Conservation (phyloP, 192 early-diverging fungal species). For the Chytriomyces sp. region DNA sequence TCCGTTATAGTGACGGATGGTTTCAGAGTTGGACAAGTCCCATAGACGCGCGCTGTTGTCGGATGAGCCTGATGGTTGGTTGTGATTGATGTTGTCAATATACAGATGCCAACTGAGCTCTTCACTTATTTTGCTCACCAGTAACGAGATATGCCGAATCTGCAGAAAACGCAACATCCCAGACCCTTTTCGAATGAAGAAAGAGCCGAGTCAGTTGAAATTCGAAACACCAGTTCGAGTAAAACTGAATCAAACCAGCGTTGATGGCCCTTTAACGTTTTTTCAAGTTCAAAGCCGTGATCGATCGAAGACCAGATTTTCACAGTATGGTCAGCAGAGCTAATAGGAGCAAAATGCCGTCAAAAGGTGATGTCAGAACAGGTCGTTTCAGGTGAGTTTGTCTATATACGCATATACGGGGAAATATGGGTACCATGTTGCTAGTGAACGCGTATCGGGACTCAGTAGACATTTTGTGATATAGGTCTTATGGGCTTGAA, state of each 20-base stretch:
- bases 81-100: conserved; percentile 7
- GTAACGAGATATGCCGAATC: conserved; percentile 91
- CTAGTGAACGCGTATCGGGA: conserved; percentile 76
- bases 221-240: not conserved
- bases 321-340: conserved; percentile 85
- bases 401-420: not conserved
- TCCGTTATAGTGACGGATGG: conserved; percentile 85
- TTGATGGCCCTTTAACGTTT: conserved; percentile 80
- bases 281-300: conserved; percentile 68
- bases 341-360: not conserved
- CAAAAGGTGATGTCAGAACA: not conserved
- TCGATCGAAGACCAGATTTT: conserved; percentile 74
- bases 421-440: conserved; percentile 4
- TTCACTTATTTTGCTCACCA: conserved; percentile 38
- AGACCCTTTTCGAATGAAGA: conserved; percentile 59
- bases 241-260: conserved; percentile 61
- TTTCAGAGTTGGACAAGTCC: conserved; percentile 79
- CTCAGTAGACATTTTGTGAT: conserved; percentile 82
- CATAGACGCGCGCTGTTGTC: conserved; percentile 83
- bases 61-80: conserved; percentile 64
- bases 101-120: not conserved
- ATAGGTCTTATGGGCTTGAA: conserved; percentile 80
- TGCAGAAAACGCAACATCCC: conserved; percentile 90
- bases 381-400: not conserved
- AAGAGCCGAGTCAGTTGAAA: too few relatives aligned